Percentiles rank a stretch among this genome's conserved stretches.
Evolutionary conservation across 164 flowering plant genomes (phyloP).

Genomic region (Berberis vulgaris): DNA sequence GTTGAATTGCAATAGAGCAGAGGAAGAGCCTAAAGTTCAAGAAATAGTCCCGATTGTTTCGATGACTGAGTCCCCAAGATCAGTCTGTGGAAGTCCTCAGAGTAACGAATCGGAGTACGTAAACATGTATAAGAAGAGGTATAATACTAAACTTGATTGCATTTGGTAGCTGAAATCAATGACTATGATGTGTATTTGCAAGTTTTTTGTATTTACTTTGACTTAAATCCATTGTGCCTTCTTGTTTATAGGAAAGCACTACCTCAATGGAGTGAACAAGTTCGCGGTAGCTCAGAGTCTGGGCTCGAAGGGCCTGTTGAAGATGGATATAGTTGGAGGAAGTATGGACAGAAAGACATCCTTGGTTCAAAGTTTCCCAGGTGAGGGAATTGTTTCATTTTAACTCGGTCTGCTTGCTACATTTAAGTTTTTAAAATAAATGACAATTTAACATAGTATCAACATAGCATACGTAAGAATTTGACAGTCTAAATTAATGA

Average conservation of each 20-base stretch:
- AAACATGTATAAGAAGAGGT: conserved; percentile 60
- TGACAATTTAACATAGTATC: too few relatives aligned
- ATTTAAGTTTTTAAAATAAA: too few relatives aligned
- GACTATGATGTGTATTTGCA: neutral
- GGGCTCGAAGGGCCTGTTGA: conserved; percentile 69
- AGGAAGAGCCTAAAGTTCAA: conserved; percentile 15
- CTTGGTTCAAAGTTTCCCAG: conserved; percentile 82
- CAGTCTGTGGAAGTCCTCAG: conserved; percentile 47
- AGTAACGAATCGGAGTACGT: conserved; percentile 29
- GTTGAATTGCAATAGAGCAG: conserved; percentile 34
- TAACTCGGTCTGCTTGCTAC: neutral
- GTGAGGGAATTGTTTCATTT: conserved; percentile 23
- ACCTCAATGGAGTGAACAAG: conserved; percentile 62
- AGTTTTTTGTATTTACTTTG: too few relatives aligned
- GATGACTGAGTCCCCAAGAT: conserved; percentile 44
- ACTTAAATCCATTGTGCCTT: neutral
- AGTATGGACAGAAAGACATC: conserved; percentile 96
- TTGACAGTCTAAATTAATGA: neutral
- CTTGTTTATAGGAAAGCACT: conserved; percentile 43
- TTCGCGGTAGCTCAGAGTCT: conserved; percentile 35
- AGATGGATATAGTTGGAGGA: conserved; percentile 92
- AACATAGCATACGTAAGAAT: neutral
- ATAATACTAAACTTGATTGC: neutral
- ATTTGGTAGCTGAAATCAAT: too few relatives aligned
- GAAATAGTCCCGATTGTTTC: neutral